Conservation (phyloP, 225 moss, liverwort and hornwort genomes). For the Bryoerythrophyllum caledonicum region DNA sequence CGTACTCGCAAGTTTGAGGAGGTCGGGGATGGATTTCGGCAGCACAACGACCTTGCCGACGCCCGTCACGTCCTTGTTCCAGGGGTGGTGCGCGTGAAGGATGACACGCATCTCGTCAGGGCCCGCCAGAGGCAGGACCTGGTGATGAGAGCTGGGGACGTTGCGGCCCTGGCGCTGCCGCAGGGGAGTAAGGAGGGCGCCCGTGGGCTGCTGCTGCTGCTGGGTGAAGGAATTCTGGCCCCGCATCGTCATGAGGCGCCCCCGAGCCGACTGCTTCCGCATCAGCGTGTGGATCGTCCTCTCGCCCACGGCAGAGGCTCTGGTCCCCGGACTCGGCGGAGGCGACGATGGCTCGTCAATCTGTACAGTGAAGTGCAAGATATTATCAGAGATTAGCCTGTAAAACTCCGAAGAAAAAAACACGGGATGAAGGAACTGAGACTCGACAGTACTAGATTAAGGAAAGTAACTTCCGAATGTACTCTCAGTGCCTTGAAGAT, state of each 20-base stretch:
- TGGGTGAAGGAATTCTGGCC: conserved; percentile 16
- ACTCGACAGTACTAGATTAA: conserved; percentile 24
- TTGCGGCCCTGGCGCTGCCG: conserved; percentile 5
- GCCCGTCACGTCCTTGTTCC: conserved; percentile 38
- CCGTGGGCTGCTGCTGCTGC: neutral
- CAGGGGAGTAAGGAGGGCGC: conserved; percentile 2
- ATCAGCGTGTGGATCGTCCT: conserved; percentile 46
- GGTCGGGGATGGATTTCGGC: conserved; percentile 43
- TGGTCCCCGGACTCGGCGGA: conserved; percentile 23
- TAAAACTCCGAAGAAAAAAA: neutral
- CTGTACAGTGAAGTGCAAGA: conserved; percentile 1
- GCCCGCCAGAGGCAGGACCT: neutral
- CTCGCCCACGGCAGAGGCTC: conserved; percentile 12
- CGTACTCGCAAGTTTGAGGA: conserved; percentile 53
- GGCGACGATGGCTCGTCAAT: conserved; percentile 30
- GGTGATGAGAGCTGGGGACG: neutral
- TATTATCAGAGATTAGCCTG: neutral
- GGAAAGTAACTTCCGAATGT: too few relatives aligned
- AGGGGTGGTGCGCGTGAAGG: conserved; percentile 51
- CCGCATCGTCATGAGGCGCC: conserved; percentile 33
- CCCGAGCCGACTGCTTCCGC: conserved; percentile 45
- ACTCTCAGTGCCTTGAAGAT: too few relatives aligned
- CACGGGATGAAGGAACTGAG: conserved; percentile 7
- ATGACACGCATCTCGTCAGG: conserved; percentile 34
- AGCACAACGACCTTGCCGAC: conserved; percentile 46